phyloP scores from a whole-genome alignment of 2,329 filamentous ascomycete species.

The Colletotrichum viniferum region DNA sequence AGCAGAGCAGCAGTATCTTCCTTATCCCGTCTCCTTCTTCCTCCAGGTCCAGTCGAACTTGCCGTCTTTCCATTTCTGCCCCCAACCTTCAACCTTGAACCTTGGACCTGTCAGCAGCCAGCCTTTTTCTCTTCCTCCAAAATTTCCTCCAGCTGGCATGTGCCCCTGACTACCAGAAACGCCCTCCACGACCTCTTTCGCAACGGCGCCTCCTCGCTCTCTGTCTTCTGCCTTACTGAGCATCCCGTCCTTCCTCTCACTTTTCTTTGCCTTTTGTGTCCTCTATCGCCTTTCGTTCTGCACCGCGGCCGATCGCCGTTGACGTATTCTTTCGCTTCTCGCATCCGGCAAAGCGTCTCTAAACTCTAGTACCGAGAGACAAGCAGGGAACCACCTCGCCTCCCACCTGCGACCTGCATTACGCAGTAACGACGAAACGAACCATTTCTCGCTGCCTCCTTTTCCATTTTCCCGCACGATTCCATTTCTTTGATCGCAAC shows the following conservation, averaged over 20 bases:
- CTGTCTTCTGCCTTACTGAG: neutral
- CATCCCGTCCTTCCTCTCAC: constrained; percentile 3
- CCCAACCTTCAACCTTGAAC: constrained; percentile 6
- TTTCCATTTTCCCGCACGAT: neutral
- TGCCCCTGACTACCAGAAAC: constrained; percentile 15
- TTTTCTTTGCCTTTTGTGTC: neutral
- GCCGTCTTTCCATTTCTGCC: neutral
- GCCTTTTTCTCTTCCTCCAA: constrained; percentile 5
- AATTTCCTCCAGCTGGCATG: constrained; percentile 22
- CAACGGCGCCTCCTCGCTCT: neutral
- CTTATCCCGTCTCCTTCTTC: neutral
- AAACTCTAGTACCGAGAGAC: neutral
- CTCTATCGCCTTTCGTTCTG: neutral
- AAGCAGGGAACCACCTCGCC: neutral
- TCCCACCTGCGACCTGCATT: constrained; percentile 6
- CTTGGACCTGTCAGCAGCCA: constrained; percentile 18
- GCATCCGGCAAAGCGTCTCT: constrained; percentile 4
- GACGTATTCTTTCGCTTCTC: constrained; percentile 19
- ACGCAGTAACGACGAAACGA: constrained; percentile 24
- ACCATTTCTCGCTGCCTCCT: constrained; percentile 11
- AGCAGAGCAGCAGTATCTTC: neutral
- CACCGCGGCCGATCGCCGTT: neutral
- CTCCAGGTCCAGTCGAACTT: neutral
- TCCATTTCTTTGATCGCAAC: neutral
- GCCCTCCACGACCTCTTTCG: neutral